Percentiles rank a stretch among this genome's conserved stretches.
phyloP scores from a whole-genome alignment of 768 basidiomycete species.

The Psilocybe cyanescens region DNA sequence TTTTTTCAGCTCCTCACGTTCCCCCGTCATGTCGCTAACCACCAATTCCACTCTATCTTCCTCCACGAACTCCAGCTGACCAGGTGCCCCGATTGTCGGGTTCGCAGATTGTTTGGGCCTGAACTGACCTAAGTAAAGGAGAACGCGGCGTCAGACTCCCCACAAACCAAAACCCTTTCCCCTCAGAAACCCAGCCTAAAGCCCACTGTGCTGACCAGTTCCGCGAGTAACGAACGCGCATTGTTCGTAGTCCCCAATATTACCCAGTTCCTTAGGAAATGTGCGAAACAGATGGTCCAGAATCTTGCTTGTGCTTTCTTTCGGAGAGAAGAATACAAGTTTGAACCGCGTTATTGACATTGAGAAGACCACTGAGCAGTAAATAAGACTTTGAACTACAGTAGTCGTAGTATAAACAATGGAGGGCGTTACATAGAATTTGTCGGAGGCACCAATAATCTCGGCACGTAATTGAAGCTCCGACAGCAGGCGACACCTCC shows the following conservation, averaged over 20 bases:
- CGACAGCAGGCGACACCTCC: slow-evolving; percentile 15
- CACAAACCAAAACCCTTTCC: not conserved
- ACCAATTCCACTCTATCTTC: slow-evolving; percentile 58
- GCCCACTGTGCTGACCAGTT: slow-evolving; percentile 41
- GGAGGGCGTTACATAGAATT: no score
- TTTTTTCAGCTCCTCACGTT: slow-evolving; percentile 36
- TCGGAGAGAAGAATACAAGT: slow-evolving; percentile 57
- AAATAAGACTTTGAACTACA: not conserved
- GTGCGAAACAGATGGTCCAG: slow-evolving; percentile 50
- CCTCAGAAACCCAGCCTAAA: not conserved
- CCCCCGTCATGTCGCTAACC: slow-evolving; percentile 39
- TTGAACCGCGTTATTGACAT: slow-evolving; percentile 45
- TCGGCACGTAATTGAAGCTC: slow-evolving; percentile 22
- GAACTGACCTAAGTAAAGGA: slow-evolving; percentile 44
- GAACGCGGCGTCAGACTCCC: not conserved
- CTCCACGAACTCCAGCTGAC: slow-evolving; percentile 50
- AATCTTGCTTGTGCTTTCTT: slow-evolving; percentile 39
- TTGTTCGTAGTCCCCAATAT: slow-evolving; percentile 53
- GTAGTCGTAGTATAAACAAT: not conserved
- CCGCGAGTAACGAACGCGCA: slow-evolving; percentile 61
- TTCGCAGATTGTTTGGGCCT: slow-evolving; percentile 42
- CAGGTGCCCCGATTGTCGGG: slow-evolving; percentile 47
- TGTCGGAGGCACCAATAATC: not conserved
- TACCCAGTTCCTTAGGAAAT: slow-evolving; percentile 49
- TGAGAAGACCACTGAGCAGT: not conserved